Base-by-base conservation (phyloP, 179 eudicot genomes). In the Gypsophila paniculata region DNA sequence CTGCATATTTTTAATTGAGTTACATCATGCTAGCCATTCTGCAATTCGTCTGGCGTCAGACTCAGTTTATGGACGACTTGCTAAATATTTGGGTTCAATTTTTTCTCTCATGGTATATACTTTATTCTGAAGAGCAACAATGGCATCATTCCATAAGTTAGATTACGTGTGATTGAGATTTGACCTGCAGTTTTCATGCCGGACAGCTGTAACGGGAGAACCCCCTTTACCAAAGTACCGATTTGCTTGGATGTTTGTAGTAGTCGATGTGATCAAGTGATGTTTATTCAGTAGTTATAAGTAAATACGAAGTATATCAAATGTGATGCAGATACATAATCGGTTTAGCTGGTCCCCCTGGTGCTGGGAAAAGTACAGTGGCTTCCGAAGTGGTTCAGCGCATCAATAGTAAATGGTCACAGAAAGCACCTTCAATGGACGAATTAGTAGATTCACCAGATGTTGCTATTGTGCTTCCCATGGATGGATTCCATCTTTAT, bases 401-500 rank as follows among this genome's bases (percentile, higher is more conserved):
- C 67, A 79, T 95, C 71, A 95, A 95, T 80, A 85, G 83, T 78
- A 74, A 84, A 72, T 95, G 98, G 97, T 82, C 88, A 13, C 90
- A 84, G 72, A 90, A 86, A 69, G 78, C 90, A 34, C 82, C 86
- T 79, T 76, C 83, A 48, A 79, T 86, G 71, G 88, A 86, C 75
- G 85, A 89, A 75, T 87, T 77, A 76, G 84, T 85, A 63, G 85
- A 82, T 15, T 84, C 96, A 51, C 88, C 90, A 15, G 86, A 88
- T 59, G 84, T 95, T 73, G 96, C 99, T 58, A 81, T 66, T 38
- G 93, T 88, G 75, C 88, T 95, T 57, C 96, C 99, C 21, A 95
- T 95, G 99, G 99, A 95, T 82, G 99, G 99, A 22, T 95, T 92
- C 74, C 98, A 95, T 83, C 96, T 95, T 14, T 95, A 95, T 81